These are phyloP conservation scores for Musa beccarii DNA, from an alignment of 176 grass and related monocot genomes.

Conservation along the genomic window DNA sequence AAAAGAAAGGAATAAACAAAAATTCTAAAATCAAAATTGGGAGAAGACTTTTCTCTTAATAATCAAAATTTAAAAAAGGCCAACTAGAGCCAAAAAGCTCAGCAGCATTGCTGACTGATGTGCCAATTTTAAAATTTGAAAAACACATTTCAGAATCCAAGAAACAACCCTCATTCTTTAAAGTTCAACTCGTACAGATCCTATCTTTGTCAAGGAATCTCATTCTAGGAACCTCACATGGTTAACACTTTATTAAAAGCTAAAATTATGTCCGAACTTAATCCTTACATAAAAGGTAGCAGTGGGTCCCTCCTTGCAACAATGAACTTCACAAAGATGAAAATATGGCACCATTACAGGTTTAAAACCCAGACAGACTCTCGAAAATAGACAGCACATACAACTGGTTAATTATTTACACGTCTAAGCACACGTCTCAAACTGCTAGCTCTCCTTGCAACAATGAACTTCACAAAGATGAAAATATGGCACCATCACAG, in stretches of 20 bases:
- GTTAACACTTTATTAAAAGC: not conserved
- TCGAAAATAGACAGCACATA: not conserved
- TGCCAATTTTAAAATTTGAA: too few species aligned
- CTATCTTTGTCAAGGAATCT: not conserved
- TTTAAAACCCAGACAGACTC: not conserved
- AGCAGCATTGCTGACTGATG: too few species aligned
- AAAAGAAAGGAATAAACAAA: slow-evolving; percentile 6
- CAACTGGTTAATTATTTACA: not conserved
- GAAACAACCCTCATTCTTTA: too few species aligned
- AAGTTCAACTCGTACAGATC: not conserved
- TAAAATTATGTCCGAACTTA: not conserved
- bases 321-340: not conserved
- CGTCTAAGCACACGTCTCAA: not conserved
- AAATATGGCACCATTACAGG: not conserved
- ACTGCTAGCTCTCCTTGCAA: not conserved
- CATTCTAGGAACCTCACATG: not conserved
- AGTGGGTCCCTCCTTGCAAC: not conserved
- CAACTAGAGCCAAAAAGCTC: too few species aligned
- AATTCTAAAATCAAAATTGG: not conserved
- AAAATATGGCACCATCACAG: not conserved
- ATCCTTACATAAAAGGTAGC: not conserved
- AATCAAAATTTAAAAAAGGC: too few species aligned
- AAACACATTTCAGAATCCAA: too few species aligned
- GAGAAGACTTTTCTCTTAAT: not conserved
- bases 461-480: not conserved